Base-by-base conservation (phyloP, 2,329 filamentous ascomycete species). In the Penicillium sp. region DNA sequence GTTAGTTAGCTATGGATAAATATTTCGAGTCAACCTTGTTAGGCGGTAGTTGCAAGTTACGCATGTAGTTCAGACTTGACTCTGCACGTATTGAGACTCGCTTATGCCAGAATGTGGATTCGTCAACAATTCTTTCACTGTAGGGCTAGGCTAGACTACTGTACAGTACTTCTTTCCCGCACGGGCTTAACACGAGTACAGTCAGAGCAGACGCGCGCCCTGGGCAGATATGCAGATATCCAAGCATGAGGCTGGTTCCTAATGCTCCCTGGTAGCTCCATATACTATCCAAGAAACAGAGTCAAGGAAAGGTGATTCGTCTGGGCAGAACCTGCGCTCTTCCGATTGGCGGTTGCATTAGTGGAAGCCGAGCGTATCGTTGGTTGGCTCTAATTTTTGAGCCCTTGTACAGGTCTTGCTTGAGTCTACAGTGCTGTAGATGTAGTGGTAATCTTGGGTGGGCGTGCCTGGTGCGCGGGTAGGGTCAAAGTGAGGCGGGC, bases 401-500 rank as follows among this genome's bases (percentile, higher is more conserved):
- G 12, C 14, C 14, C 22, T 31, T 31, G 8, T 31, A 10, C 31
- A 31, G 31, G 31, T 8, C 8, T 31, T 31, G 31, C 8, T 31
- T 8, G 31, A 31, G 31, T 31, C 31, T 31, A 31, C 31, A 10
- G 31, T 10, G 31, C 8, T 31, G 31, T 28, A 31, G 31, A 31
- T 10, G 31, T 8, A 31, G 31, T 31, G 31, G 31, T 31, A 31
- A 10, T 31, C 6, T 31, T 31, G 31, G 7, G 31, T 31, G 31
- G 31, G 31, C 8, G 47, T n/a, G 28, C 15, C n/a, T 49, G 20
- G 45, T 57, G 31, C 38, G 20, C 17, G 28, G 28, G 28, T 39
- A 25, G 12, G n/a, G 34, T 58, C 58, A 63, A 66, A 66, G 64
- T 63, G 63, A 65, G 63, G 63, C 63, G 59, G 49, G 20, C 17